Conservation (phyloP, 768 basidiomycete genomes). For the Leccinum truebloodii region DNA sequence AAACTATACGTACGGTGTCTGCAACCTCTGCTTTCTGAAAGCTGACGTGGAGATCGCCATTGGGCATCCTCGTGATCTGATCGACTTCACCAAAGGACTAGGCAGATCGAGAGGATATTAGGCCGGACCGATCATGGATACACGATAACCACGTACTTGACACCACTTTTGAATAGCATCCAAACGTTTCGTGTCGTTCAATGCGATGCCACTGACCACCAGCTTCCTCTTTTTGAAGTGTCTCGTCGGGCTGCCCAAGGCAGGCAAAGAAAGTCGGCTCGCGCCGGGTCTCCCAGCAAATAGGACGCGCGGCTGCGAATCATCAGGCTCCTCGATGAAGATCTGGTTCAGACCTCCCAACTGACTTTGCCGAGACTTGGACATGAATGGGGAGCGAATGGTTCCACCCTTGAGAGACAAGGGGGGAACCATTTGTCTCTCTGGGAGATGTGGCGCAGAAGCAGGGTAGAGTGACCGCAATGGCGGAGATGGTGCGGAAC, state of each 20-base stretch:
- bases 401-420: slow-evolving; percentile 32
- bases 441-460: slow-evolving; percentile 42
- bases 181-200: slow-evolving; percentile 59
- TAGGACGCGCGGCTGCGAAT: slow-evolving; percentile 32
- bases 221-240: slow-evolving; percentile 60
- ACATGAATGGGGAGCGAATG: slow-evolving; percentile 35
- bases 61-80: slow-evolving; percentile 71
- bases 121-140: not conserved
- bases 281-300: slow-evolving; percentile 25
- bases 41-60: slow-evolving; percentile 76
- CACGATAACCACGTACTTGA: slow-evolving; percentile 49
- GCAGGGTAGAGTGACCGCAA: slow-evolving; percentile 40
- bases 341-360: slow-evolving; percentile 20
- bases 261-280: slow-evolving; percentile 33
- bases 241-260: slow-evolving; percentile 39
- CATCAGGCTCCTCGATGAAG: slow-evolving; percentile 28
- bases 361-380: slow-evolving; percentile 21
- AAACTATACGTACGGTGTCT: slow-evolving; percentile 59
- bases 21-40: slow-evolving; percentile 77
- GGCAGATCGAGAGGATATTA: slow-evolving; percentile 7
- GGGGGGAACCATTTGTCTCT: slow-evolving; percentile 34
- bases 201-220: slow-evolving; percentile 67
- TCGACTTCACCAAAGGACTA: slow-evolving; percentile 77
- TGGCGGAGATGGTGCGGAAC: slow-evolving; percentile 34
- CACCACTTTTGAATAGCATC: slow-evolving; percentile 76